Conservation (phyloP, 78 protist species). For the Bodo saltans region DNA sequence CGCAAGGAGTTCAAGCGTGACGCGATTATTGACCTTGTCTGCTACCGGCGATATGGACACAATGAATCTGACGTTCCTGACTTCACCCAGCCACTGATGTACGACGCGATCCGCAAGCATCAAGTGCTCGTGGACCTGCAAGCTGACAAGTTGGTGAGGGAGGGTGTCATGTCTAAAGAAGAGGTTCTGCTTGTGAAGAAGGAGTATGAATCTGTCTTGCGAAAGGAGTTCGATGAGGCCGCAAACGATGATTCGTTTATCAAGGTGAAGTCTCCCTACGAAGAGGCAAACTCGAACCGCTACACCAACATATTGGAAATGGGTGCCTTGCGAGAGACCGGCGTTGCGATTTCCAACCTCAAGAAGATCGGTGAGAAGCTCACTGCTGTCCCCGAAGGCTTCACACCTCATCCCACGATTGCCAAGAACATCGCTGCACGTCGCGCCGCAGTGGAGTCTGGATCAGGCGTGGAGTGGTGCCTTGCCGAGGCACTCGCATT, state of each 20-base stretch:
- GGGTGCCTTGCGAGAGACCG: not conserved
- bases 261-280: not conserved
- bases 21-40: constrained; percentile 76
- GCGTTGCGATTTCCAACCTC: constrained; percentile 19
- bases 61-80: constrained; percentile 89
- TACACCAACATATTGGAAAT: not conserved
- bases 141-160: not conserved
- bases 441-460: constrained; percentile 26
- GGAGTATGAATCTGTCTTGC: no score
- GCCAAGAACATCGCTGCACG: constrained; percentile 29
- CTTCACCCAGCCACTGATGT: constrained; percentile 96
- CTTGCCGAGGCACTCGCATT: constrained; percentile 84
- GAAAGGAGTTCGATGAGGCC: not conserved
- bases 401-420: constrained; percentile 7
- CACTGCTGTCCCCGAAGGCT: constrained; percentile 39
- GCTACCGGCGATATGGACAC: constrained; percentile 83
- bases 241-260: not conserved
- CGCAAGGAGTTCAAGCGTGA: constrained; percentile 70
- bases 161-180: not conserved
- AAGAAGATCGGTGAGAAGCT: constrained; percentile 42
- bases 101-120: constrained; percentile 57
- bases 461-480: constrained; percentile 81
- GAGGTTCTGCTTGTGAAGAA: constrained; percentile 5
- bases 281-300: not conserved
- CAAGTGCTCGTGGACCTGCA: constrained; percentile 31